Evolutionary conservation across 208 protist species (phyloP), one percentile per base, ranked within the genome.

Genomic region (Zelonia costaricensis): DNA sequence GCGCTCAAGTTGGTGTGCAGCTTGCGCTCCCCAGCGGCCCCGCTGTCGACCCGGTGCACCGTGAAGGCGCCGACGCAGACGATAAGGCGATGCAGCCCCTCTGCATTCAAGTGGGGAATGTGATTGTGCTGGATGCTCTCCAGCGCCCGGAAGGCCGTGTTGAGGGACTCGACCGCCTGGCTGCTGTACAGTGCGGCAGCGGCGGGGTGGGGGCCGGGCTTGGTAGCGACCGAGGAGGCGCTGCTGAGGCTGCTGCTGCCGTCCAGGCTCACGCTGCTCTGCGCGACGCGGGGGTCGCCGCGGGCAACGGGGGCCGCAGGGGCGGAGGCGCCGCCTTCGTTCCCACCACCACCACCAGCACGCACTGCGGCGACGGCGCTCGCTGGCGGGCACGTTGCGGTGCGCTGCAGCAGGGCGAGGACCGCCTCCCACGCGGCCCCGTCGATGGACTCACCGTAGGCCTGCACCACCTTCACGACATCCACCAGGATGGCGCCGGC

Each of bases 1-100:
- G 90, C 84, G 46, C 81, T 96, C 10, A 96, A 70, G 49, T 96
- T 92, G 30, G 89, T 79, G 59, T 86, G 80, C 55, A 92, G 62
- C 10, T 83, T 81, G 25, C 67, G 64, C 48, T 86, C 73, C 1
- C 49, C 58, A 0, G 58, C 42, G 18, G 54, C 51, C 3, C 55
- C 76, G n/a, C 49, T 42, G 16, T 62, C 70, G 16, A 74, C 42
- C 51, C 57, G 59, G 44, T 84, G 72, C 18, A 54, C 60, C 35
- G 83, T 74, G 56, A 94, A 91, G 27, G 80, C 66, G 22, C 82
- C 84, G 33, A 62, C 74, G 56, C 82, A 83, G 16, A 71, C 55
- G 33, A 90, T 80, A 9, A 94, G 76, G 23, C 81, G 61, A 16
- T 67, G 64, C 25, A 92, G 67, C 4, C 75, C 78, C 16, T 80